phyloP scores from a whole-genome alignment of 129 eudicot genomes.

The Chrysanthemum seticuspe region DNA sequence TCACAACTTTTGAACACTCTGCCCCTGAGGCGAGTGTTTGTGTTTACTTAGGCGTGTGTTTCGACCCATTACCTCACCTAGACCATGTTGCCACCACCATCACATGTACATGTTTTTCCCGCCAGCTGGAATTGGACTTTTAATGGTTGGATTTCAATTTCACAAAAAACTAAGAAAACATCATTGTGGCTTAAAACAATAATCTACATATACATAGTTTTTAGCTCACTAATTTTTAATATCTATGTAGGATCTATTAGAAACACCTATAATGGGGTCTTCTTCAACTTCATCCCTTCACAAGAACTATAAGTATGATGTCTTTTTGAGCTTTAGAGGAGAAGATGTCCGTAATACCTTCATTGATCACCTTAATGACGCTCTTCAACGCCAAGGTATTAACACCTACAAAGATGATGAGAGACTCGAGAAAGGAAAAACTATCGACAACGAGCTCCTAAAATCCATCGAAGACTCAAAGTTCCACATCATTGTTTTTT shows the following conservation, averaged over 20 bases:
- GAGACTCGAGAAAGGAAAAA: not conserved
- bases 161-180: too few relatives aligned
- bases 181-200: too few relatives aligned
- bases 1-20: too few relatives aligned
- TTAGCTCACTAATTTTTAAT: too few relatives aligned
- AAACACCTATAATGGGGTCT: not conserved
- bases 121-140: too few relatives aligned
- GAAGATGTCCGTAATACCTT: not conserved
- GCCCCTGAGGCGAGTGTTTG: too few relatives aligned
- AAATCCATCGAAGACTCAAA: conserved; percentile 15
- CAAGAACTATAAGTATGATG: not conserved
- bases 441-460: not conserved
- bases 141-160: too few relatives aligned
- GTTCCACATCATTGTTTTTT: conserved; percentile 1
- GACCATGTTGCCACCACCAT: too few relatives aligned
- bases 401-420: conserved; percentile 8
- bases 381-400: not conserved
- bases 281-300: conserved; percentile 1
- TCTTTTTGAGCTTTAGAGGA: not conserved
- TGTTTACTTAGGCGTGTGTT: too few relatives aligned
- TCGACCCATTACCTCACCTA: too few relatives aligned
- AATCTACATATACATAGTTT: too few relatives aligned
- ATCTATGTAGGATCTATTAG: not conserved
- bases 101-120: too few relatives aligned
- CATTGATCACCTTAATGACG: not conserved